These are phyloP conservation scores for Trifolium subterraneum DNA, from an alignment of 306 rosid species.

Conservation along the genomic window DNA sequence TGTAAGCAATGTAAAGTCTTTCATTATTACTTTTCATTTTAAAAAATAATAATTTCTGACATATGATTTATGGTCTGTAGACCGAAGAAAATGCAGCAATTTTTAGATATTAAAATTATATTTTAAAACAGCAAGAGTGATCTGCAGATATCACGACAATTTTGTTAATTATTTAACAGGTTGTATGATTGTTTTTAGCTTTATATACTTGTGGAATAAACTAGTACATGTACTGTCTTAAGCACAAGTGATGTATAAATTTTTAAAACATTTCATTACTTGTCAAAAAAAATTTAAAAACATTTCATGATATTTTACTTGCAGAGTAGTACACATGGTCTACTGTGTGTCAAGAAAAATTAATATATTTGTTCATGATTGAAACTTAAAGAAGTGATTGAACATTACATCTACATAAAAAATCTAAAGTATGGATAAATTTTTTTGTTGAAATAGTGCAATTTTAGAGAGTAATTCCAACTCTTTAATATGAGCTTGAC, in stretches of 20 bases:
- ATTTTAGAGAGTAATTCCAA: too few species aligned
- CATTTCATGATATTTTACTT: background rate
- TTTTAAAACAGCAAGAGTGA: background rate
- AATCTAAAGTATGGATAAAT: too few species aligned
- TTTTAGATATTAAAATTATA: constrained; percentile 6
- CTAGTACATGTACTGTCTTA: background rate
- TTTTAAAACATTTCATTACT: background rate
- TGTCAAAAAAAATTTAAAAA: too few species aligned
- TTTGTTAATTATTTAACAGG: background rate
- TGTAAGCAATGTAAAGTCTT: background rate
- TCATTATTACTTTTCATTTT: background rate
- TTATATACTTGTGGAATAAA: background rate
- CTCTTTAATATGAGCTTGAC: too few species aligned
- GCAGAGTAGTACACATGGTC: background rate
- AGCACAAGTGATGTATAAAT: constrained; percentile 1
- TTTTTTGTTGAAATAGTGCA: too few species aligned
- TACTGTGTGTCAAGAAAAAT: background rate
- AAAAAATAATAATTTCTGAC: background rate
- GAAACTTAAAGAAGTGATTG: too few species aligned
- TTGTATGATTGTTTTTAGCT: constrained; percentile 5
- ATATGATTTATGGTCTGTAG: constrained; percentile 8
- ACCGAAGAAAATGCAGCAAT: constrained; percentile 14
- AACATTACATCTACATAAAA: too few species aligned
- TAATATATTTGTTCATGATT: too few species aligned
- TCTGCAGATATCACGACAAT: background rate